Base-by-base conservation (phyloP, 148 eudicot species). In the Chenopodium suecicum region DNA sequence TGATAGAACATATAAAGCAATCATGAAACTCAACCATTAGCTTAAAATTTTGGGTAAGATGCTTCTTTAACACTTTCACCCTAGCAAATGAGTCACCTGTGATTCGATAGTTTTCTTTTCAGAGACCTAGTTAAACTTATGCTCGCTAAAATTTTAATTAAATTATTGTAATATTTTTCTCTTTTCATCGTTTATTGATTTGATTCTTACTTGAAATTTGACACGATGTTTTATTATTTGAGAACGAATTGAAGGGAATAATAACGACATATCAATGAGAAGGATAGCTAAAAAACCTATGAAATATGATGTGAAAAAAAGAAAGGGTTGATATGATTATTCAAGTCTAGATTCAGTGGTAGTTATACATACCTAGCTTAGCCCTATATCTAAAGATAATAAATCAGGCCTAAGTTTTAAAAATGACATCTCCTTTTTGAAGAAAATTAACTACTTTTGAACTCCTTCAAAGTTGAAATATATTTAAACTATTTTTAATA, bases 311-410 rank as follows among this genome's bases (percentile, higher is more conserved):
- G 16, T 34, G 8, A 37, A 25, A 48, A 64, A 23, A 58, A 4
- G 6, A 22, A 34, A 37, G 10, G 13, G 10, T 22, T 20, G 56
- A 56, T 12, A 79, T 71, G 56, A 56, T 79, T 41, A 27, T 79
- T 58, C 52, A 37, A 80, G 82, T 73, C 82, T 66, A 80, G 60
- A 80, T 80, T 72, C 82, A 80, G 44, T 70, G 82, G 76, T 32
- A 70, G 65, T 41, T 71, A 56, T 44, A 60, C 62, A 37, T 54
- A 37, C 23, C 62, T 62, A 62, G 50, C 46, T 41, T 72, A 23
- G 34, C 41, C 69, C 32, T 46, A 69, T 34, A 19, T 56, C 66
- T 37, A 70, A 29, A 17, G 17, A 56, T 41, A 70, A 9, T 2
- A 34, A 20, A 62, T 7, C 6, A 52, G 23, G 54, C 70, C 52